Conservation (phyloP, 352 stramenopile genomes). For the Phytophthora meadii region DNA sequence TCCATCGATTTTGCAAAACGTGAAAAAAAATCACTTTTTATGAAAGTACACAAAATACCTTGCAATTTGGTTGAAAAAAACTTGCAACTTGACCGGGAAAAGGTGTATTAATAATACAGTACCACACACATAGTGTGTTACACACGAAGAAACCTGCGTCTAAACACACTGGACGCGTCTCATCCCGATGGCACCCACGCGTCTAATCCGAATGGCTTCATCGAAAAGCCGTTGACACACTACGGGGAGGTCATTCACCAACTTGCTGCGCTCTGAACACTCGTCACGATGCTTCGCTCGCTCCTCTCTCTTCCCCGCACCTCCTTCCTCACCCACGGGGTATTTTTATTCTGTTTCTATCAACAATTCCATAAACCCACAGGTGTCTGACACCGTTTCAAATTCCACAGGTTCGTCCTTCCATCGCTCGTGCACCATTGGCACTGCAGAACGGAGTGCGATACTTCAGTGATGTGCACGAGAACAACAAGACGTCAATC, state of each 20-base stretch:
- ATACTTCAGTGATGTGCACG: constrained; percentile 28
- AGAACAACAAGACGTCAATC: constrained; percentile 80
- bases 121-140: no score
- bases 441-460: constrained; percentile 17
- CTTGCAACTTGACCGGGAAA: no score
- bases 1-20: no score
- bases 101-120: no score
- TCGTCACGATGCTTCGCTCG: constrained; percentile 25
- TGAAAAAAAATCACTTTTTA: no score
- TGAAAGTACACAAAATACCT: no score
- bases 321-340: constrained; percentile 15
- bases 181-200: not conserved
- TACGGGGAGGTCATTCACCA: not conserved
- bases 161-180: not conserved
- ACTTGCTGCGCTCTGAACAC: not conserved
- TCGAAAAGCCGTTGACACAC: not conserved
- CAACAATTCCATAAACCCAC: no score
- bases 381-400: not conserved
- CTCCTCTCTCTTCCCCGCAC: constrained; percentile 20
- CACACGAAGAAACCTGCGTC: not conserved
- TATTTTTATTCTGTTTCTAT: not conserved
- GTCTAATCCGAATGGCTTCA: not conserved
- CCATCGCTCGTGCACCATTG: constrained; percentile 1
- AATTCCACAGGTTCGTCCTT: constrained; percentile 23
- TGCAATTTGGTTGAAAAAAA: no score